phyloP scores from a whole-genome alignment of 805 yeast genomes.

The Metschnikowia orientalis region DNA sequence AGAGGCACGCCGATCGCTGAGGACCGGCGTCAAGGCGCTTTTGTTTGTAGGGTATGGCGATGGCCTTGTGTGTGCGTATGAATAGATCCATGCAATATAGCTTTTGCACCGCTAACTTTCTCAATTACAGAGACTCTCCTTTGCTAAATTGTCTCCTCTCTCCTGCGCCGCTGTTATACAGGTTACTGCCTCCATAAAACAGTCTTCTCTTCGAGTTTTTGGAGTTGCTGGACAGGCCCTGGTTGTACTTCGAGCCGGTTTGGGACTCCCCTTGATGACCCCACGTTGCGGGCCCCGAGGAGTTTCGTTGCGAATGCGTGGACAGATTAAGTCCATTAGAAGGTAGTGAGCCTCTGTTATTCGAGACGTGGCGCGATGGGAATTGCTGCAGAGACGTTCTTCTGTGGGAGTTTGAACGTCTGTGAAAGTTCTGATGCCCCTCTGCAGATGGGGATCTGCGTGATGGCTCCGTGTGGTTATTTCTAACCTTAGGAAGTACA shows the following conservation, averaged over 20 bases:
- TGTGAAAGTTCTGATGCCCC: background rate
- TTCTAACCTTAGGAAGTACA: constrained; percentile 1
- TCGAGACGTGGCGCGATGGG: too few relatives aligned
- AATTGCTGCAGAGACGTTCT: constrained; percentile 20
- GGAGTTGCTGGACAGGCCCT: constrained; percentile 34
- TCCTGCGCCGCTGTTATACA: constrained; percentile 10
- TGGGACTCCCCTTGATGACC: too few relatives aligned
- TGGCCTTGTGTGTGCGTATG: constrained; percentile 42
- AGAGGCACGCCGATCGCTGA: constrained; percentile 9
- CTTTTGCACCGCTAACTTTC: too few relatives aligned
- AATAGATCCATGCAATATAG: constrained; percentile 2
- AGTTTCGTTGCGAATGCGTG: too few relatives aligned
- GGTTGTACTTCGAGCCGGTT: too few relatives aligned
- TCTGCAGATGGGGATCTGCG: constrained; percentile 4
- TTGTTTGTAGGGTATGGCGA: constrained; percentile 53
- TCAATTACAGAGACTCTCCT: too few relatives aligned
- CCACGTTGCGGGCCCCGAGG: too few relatives aligned
- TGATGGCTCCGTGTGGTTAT: background rate
- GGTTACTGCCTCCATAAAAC: constrained; percentile 26
- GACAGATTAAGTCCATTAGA: too few relatives aligned
- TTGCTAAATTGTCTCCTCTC: constrained; percentile 4
- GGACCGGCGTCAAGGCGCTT: constrained; percentile 18
- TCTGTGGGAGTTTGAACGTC: constrained; percentile 1
- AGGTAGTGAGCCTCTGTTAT: too few relatives aligned
- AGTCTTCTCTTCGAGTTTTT: constrained; percentile 28